Evolutionary conservation across 106 monocot species (phyloP).

Genomic region (Narthecium ossifragum): DNA sequence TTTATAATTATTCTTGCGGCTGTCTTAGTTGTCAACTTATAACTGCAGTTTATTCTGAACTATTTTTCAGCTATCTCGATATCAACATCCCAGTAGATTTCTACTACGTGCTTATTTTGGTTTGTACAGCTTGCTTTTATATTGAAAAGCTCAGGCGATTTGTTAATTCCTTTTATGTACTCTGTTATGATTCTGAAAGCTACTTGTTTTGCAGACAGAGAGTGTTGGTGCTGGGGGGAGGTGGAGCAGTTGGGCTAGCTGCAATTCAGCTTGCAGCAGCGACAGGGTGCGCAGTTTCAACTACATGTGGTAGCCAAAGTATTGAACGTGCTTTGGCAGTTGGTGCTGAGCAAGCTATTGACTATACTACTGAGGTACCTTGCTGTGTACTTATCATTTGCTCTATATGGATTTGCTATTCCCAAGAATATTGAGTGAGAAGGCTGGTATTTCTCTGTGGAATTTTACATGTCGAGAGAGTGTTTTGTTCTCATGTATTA

Average conservation of each 20-base stretch:
- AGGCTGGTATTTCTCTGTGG: too few species aligned
- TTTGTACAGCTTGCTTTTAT: background rate
- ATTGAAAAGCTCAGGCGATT: background rate
- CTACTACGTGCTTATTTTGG: too few species aligned
- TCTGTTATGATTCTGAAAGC: background rate
- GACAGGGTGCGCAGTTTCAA: slow-evolving; percentile 63
- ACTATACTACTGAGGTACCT: slow-evolving; percentile 82
- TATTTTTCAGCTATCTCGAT: too few species aligned
- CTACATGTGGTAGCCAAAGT: slow-evolving; percentile 85
- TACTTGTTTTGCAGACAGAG: slow-evolving; percentile 50
- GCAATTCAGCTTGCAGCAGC: slow-evolving; percentile 89
- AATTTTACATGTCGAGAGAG: too few species aligned
- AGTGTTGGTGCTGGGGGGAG: slow-evolving; percentile 87
- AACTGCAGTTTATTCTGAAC: too few species aligned
- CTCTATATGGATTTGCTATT: too few species aligned
- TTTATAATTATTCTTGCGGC: too few species aligned
- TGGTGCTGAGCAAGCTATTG: slow-evolving; percentile 92
- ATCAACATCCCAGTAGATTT: too few species aligned
- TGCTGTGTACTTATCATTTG: too few species aligned
- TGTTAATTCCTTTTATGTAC: background rate
- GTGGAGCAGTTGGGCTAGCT: slow-evolving; percentile 95
- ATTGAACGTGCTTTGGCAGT: slow-evolving; percentile 58
- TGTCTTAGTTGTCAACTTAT: too few species aligned
- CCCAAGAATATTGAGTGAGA: too few species aligned
- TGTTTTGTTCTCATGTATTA: too few species aligned